phyloP scores from a whole-genome alignment of 1,139 yeast species.

The Zygosaccharomyces sapae region DNA sequence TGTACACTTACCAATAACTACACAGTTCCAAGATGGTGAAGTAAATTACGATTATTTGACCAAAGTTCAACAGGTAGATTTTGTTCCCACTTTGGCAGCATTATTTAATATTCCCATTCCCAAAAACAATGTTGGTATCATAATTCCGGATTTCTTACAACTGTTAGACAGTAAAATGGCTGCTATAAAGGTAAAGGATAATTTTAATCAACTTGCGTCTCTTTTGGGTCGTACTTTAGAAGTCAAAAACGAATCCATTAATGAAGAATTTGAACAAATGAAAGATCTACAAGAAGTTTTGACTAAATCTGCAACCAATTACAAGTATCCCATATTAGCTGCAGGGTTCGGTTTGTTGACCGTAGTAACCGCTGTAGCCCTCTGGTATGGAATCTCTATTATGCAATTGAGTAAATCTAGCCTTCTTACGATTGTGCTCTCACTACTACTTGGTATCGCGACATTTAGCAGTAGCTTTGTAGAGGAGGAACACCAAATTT shows the following conservation, averaged over 20 bases:
- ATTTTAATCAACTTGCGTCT: slow-evolving; percentile 55
- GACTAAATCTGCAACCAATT: slow-evolving; percentile 69
- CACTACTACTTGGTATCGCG: slow-evolving; percentile 39
- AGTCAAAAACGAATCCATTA: slow-evolving; percentile 20
- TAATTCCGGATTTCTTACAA: slow-evolving; percentile 54
- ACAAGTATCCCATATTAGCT: slow-evolving; percentile 51
- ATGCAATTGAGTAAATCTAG: slow-evolving; percentile 7
- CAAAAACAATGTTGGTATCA: slow-evolving; percentile 72
- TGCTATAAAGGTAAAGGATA: slow-evolving; percentile 47
- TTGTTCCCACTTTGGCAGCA: slow-evolving; percentile 79
- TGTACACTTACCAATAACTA: slow-evolving; percentile 43
- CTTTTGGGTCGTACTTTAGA: slow-evolving; percentile 10
- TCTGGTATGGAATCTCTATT: slow-evolving; percentile 1
- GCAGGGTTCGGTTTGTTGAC: slow-evolving; percentile 44
- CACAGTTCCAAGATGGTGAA: slow-evolving; percentile 12
- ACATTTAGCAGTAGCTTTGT: slow-evolving; percentile 85
- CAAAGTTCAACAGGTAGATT: slow-evolving; percentile 70
- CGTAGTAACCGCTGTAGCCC: slow-evolving; percentile 33
- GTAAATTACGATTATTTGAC: slow-evolving; percentile 47
- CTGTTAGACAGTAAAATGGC: slow-evolving; percentile 47
- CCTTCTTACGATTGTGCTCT: slow-evolving; percentile 20
- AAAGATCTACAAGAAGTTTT: slow-evolving; percentile 50
- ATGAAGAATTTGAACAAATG: slow-evolving; percentile 43
- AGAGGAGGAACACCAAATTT: slow-evolving; percentile 95
- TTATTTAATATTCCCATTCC: slow-evolving; percentile 81